Base-by-base conservation (phyloP, 768 basidiomycete genomes). In the Termitomyces sp. region DNA sequence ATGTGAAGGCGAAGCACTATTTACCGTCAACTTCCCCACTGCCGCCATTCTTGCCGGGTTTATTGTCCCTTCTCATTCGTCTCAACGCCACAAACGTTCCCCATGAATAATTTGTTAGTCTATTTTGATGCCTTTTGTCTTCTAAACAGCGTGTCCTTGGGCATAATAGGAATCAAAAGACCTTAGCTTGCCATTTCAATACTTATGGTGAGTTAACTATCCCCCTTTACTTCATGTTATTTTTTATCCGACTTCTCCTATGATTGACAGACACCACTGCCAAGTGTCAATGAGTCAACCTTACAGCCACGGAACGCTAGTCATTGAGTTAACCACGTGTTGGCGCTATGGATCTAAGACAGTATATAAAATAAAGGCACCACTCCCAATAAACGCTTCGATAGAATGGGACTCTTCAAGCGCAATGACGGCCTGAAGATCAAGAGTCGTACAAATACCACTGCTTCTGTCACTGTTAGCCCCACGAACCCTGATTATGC, bases 401-500 rank as follows among this genome's bases (percentile, higher is more conserved):
- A 14, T 40, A 46, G 42, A 21, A 61, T 61, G 61, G 58, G 55
- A 10, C 28, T 64, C 43, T 60, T 64, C 32, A 60, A 48, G 43
- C 51, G 52, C 32, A 27, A 49, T 16, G 28, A 60, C 27, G 60
- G 59, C 41, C 57, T 68, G 48, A 62, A 64, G 46, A 64, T 71
- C 25, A 61, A 60, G 45, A 68, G 69, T 56, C 65, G 69, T 30
- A 71, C 66, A 25, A 66, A 70, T 61, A 70, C 72, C 11, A 68
- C 67, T 21, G 60, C 66, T 55, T 71, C 72, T 27, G 66, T 71
- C 54, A 69, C 70, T 56, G 67, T 72, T 25, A 63, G 39, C 25
- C 67, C 71, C 23, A 65, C 64, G 40, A 70, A 68, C 53, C 62
- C 66, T 27, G 63, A 73, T 51, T 71, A 71, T 47, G 55, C 66